Conservation (phyloP, 2,329 filamentous ascomycete species). For the Tolypocladium cylindrosporum region DNA sequence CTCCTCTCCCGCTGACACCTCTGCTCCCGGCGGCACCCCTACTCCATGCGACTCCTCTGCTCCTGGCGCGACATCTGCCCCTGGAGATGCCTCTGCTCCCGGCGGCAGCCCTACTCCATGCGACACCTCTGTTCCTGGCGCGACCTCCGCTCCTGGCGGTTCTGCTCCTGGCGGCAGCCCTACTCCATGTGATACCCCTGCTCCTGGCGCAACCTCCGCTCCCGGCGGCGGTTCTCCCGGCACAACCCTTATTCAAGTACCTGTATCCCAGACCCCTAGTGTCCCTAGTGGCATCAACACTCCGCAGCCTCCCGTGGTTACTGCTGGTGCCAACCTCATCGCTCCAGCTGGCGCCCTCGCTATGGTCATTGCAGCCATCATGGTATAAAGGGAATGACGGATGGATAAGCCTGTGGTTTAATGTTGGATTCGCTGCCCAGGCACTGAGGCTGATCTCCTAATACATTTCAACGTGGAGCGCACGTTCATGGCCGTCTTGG, state of each 20-base stretch:
- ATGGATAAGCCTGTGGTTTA: neutral
- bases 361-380: conserved; percentile 3
- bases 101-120: neutral
- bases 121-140: neutral
- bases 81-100: neutral
- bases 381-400: neutral
- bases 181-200: neutral
- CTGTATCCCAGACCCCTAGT: neutral
- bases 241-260: neutral
- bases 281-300: neutral
- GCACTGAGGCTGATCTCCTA: neutral
- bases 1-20: neutral
- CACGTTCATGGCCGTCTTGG: neutral
- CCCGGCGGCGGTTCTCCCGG: neutral
- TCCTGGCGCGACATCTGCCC: neutral
- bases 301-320: neutral
- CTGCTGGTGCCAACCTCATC: conserved; percentile 6
- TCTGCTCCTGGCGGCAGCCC: neutral
- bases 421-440: neutral
- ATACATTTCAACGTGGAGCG: neutral
- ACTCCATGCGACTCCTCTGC: no score
- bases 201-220: neutral
- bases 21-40: neutral
- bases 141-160: neutral
- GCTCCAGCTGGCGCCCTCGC: conserved; percentile 6